Base-by-base conservation (phyloP, 176 grass and related monocot genomes). In the Calamus simplicifolius region DNA sequence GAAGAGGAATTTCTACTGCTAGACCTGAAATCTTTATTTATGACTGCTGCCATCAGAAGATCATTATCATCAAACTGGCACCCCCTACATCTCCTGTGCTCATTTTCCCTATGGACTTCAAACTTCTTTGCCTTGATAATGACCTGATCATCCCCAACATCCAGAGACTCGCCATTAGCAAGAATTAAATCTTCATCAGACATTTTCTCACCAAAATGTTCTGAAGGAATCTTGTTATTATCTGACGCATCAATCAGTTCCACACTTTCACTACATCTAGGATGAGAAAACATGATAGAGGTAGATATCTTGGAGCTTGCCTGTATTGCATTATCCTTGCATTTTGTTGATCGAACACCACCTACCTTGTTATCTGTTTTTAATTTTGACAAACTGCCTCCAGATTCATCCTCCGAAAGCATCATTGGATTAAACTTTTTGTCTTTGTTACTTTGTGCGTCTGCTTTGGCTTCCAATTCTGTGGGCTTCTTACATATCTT, bases 11-110 rank as follows among this genome's bases (percentile, higher is more conserved):
- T 78, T 70, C 63, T 76, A 66, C 18, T 13, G 10, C 5, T n/a
- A 48, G 69, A 86, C 63, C 72, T 64, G 7, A 38, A 69, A 60
- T 63, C 70, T 48, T 57, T 84, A 69, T 76, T 68, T 75, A 87
- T 79, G 58, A 79, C 67, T 70, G 83, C 72, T 58, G 86, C 74
- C 69, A 87, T 79, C 30, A 90, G 69, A 73, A 87, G 76, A 76
- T 90, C 86, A 63, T 87, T 73, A 58, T 81, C 82, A 52, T 54
- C 68, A 72, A 85, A 81, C 25, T 43, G 66, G 58, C 67, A 78
- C 54, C 50, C 75, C 49, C 3, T 66, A 25, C 5, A 30, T 25
- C 48, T 75, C 69, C 52, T 55, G 59, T 35, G 25, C 60, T 35
- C 53, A 51, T 60, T 83, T 81, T 51, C 12, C 58, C n/a, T 27